Base-by-base conservation (phyloP, 306 rosid genomes). In the Fragaria vesca region DNA sequence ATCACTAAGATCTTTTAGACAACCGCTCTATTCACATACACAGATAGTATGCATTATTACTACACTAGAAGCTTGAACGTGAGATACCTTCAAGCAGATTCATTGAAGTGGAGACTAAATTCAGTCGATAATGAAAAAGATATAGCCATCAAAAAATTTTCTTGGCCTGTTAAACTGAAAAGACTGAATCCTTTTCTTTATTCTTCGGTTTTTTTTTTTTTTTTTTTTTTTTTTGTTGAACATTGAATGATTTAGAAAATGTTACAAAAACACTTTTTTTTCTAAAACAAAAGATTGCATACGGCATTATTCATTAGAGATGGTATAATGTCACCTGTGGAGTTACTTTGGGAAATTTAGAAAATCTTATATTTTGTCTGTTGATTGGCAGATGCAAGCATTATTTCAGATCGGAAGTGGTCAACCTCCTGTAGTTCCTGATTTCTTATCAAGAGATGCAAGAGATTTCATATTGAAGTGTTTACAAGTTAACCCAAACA, bases 351-450 rank as follows among this genome's bases (percentile, higher is more conserved):
- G 40, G 38, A 24, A 16, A 24, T 17, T 26, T 26, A 42, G 10
- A 58, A 74, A 57, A 73, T 40, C 34, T 40, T 73, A 0, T 26
- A 63, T 74, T 40, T 38, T 55, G 24, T 40, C 40, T 74, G 42
- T 58, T 43, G 58, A 60, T 60, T 74, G 57, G 78, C 97, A 85
- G 94, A 85, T 92, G 93, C 92, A 90, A 74, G 97, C 97, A 40
- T 57, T 95, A 78, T 95, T 69, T 85, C 87, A 83, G 80, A 95
- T 93, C 18, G 99, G 99, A 80, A 89, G 79, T 82, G 99, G 97
- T 47, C 84, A 81, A 75, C 88, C 55, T 8, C 99, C 99, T 72
- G 50, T 77, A 36, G 72, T 95, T 79, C 93, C 91, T 2, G 96
- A 91, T 48, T 76, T 89, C 28, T 94, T 95, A 76, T 87, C 97